A percentile compares a stretch with the other conserved stretches of the same genome.
phyloP scores from a whole-genome alignment of 2,329 filamentous ascomycete species.

The Grosmannia penicillata region DNA sequence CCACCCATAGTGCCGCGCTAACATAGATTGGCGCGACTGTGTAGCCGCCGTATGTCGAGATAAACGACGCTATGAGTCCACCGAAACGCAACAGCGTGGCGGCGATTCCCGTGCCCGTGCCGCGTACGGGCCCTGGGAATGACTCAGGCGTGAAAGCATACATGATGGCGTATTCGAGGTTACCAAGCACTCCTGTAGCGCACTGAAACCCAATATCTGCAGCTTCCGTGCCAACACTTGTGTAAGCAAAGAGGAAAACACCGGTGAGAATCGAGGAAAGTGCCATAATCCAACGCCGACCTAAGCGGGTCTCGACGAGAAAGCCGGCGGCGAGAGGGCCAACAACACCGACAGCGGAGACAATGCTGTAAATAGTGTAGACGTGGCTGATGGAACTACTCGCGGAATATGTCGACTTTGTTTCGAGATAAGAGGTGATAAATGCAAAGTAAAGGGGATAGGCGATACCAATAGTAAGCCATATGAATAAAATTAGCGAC shows the following conservation, averaged over 20 bases:
- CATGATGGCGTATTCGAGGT: conserved; percentile 50
- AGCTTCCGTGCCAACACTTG: conserved; percentile 47
- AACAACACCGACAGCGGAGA: conserved; percentile 5
- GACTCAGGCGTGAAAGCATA: conserved; percentile 69
- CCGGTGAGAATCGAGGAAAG: conserved; percentile 53
- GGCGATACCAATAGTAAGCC: conserved; percentile 29
- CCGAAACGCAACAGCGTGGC: conserved; percentile 46
- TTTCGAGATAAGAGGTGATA: conserved; percentile 28
- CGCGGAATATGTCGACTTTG: conserved; percentile 35
- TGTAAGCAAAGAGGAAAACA: conserved; percentile 56
- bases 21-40: conserved; percentile 38
- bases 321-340: conserved; percentile 53
- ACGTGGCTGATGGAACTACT: conserved; percentile 61
- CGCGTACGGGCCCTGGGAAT: conserved; percentile 62
- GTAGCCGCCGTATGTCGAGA: conserved; percentile 8
- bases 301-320: conserved; percentile 52
- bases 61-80: conserved; percentile 6
- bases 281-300: conserved; percentile 58
- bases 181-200: conserved; percentile 27
- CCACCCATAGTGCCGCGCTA: conserved; percentile 59
- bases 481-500: conserved; percentile 23
- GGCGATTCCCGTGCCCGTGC: conserved; percentile 64
- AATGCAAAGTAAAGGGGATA: conserved; percentile 32
- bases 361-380: conserved; percentile 40
- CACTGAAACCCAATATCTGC: conserved; percentile 65